Evolutionary conservation across 805 yeast genomes (phyloP), one percentile per base, ranked within the genome.

Genomic region (Candida railenensis): DNA sequence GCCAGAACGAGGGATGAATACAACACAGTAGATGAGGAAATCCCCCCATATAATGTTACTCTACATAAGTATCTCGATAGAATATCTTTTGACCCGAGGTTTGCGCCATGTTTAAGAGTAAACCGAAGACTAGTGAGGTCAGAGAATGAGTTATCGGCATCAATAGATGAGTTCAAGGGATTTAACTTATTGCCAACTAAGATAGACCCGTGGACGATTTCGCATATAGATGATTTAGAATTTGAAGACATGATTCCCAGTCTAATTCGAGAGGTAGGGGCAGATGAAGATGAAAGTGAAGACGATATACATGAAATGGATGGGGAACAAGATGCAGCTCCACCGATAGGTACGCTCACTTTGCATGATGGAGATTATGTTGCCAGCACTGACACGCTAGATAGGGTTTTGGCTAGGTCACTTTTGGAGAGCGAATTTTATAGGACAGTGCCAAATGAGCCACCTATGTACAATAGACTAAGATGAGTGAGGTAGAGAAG

Each of bases 81-180:
- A 14, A 42, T 63, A 14, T 61, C 66, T 3, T 61, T 59, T 48
- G 67, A 63, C 43, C 57, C 66, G 2, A 46, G 66, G 37, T 59
- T 59, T 43, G 44, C 52, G 2, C 66, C 66, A 2, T 55, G 61
- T 8, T 44, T 63, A 19, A 37, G 67, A 33, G 51, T 61, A 16
- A 63, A 63, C 43, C 4, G 43, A 14, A 25, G 33, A 18, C 16
- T 40, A 14, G 43, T 40, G 5, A 20, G 22, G 19, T 40, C 43
- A 21, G 43, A 40, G 34, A 28, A 28, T 11, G 43, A 40, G 7
- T 32, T 40, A n/a, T 18, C 37, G 43, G 47, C 19, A 14, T 22
- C 43, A 3, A 62, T 63, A 15, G 36, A 50, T 22, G 53, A 53
- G 36, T 53, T 63, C 43, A 43, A 45, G 20, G 47, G 48, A 16